These are phyloP conservation scores for Phragmites australis DNA, from an alignment of 176 grass and related monocot species.

Conservation along the genomic window DNA sequence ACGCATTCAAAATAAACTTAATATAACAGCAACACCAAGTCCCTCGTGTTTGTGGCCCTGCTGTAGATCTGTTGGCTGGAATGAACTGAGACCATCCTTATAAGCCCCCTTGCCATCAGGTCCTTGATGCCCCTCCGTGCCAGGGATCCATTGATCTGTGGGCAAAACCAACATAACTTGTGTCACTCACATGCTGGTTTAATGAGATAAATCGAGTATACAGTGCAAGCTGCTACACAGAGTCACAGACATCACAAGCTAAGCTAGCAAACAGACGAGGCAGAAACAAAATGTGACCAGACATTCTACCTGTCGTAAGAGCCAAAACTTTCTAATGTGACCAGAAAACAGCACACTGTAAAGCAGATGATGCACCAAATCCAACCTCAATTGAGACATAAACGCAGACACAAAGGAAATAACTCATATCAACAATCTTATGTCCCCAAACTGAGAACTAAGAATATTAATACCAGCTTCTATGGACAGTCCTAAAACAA, in stretches of 20 bases:
- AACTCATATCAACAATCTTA: no score
- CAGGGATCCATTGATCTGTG: slow-evolving; percentile 52
- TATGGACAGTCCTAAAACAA: neutral
- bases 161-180: neutral
- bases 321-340: neutral
- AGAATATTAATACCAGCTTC: neutral
- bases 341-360: neutral
- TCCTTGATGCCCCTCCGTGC: slow-evolving; percentile 61
- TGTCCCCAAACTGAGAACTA: no score
- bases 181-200: neutral
- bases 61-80: slow-evolving; percentile 65
- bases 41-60: slow-evolving; percentile 63
- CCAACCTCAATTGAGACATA: neutral
- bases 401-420: neutral
- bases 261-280: neutral
- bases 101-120: slow-evolving; percentile 42
- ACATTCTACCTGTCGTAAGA: neutral
- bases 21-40: slow-evolving; percentile 6
- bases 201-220: neutral
- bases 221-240: neutral
- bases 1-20: neutral
- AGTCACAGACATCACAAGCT: neutral
- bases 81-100: slow-evolving; percentile 53
- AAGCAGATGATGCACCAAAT: neutral
- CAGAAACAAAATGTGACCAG: neutral